Percentiles rank a stretch among this genome's conserved stretches.
These are phyloP conservation scores for Cryphonectria parasitica DNA, from an alignment of 2,329 filamentous ascomycete species.

Conservation along the genomic window DNA sequence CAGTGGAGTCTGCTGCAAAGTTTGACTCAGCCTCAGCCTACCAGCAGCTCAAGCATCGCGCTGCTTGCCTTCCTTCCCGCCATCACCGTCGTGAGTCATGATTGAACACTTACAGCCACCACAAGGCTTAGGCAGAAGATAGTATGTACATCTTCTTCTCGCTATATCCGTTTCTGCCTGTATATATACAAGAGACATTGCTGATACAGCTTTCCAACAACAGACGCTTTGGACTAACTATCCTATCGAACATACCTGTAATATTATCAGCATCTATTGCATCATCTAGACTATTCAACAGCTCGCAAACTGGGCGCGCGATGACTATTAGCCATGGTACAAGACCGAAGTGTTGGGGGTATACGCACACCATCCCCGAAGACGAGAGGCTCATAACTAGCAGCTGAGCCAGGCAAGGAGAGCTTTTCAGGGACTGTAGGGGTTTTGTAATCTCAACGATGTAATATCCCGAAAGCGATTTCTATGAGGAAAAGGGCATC, in stretches of 20 bases:
- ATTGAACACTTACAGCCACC: background rate
- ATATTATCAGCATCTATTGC: background rate
- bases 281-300: background rate
- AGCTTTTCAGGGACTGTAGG: too few relatives aligned
- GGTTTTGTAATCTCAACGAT: too few relatives aligned
- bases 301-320: background rate
- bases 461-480: too few relatives aligned
- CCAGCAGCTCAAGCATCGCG: background rate
- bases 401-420: too few relatives aligned
- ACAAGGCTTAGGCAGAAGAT: background rate
- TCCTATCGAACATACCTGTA: background rate
- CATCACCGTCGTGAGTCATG: background rate
- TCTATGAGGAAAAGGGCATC: too few relatives aligned
- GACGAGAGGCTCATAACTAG: too few relatives aligned
- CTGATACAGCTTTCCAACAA: background rate
- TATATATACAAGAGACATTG: background rate
- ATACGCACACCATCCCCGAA: background rate
- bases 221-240: background rate
- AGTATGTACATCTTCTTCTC: background rate
- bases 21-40: background rate
- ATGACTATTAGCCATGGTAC: background rate
- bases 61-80: background rate
- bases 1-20: constrained; percentile 17
- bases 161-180: background rate
- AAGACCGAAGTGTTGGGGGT: background rate